Percentiles rank a stretch among this genome's conserved stretches.
phyloP scores from a whole-genome alignment of 768 basidiomycete genomes.

The Rhodotorula toruloides region DNA sequence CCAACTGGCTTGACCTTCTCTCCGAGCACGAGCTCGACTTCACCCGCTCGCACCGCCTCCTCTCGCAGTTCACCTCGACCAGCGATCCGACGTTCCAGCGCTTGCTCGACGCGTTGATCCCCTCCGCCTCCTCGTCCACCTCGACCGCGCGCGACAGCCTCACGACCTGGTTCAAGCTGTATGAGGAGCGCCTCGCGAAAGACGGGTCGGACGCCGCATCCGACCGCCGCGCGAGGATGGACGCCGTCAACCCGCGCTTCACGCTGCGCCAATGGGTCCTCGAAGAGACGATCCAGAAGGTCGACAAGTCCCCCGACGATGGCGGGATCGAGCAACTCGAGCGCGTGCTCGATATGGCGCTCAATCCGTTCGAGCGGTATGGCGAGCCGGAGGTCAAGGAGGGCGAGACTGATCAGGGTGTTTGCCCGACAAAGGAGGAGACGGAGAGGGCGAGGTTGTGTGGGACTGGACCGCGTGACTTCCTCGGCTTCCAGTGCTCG shows the following conservation, averaged over 20 bases:
- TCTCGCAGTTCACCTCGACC: slow-evolving; percentile 60
- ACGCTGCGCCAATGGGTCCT: slow-evolving; percentile 91
- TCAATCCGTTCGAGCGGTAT: slow-evolving; percentile 77
- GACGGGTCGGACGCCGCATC: slow-evolving; percentile 24
- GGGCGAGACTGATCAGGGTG: slow-evolving; percentile 14
- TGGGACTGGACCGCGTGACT: slow-evolving; percentile 23
- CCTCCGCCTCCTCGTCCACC: slow-evolving; percentile 5
- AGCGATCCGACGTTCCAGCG: slow-evolving; percentile 20
- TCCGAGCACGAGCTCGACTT: slow-evolving; percentile 75
- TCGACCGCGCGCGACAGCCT: slow-evolving; percentile 20
- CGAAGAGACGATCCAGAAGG: slow-evolving; percentile 77
- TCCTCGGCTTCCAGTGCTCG: slow-evolving; percentile 43
- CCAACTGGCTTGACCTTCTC: slow-evolving; percentile 70
- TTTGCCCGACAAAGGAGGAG: slow-evolving; percentile 23
- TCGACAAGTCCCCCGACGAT: slow-evolving; percentile 51
- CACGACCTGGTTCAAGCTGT: slow-evolving; percentile 44
- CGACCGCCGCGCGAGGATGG: slow-evolving; percentile 54
- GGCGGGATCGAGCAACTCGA: slow-evolving; percentile 57
- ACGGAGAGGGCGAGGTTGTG: slow-evolving; percentile 39
- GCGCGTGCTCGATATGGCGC: slow-evolving; percentile 86
- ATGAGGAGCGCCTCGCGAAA: slow-evolving; percentile 55
- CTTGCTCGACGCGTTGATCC: slow-evolving; percentile 39
- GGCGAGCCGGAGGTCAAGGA: slow-evolving; percentile 63
- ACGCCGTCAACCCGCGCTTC: slow-evolving; percentile 76
- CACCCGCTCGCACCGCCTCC: slow-evolving; percentile 70